Conservation (phyloP, 73 alveolate genomes). For the Halteria grandinella region DNA sequence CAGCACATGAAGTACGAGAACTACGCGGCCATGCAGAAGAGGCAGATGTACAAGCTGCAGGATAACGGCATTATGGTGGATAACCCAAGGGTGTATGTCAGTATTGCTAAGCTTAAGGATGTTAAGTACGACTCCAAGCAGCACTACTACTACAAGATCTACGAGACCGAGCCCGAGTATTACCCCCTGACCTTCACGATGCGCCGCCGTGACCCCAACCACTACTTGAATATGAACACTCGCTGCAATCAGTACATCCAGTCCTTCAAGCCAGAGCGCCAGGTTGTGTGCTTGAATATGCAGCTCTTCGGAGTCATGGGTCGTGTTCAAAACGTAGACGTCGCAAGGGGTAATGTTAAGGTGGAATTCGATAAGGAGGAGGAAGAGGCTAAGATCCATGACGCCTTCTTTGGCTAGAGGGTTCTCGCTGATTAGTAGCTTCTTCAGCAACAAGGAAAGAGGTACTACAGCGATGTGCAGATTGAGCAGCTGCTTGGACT, state of each 20-base stretch:
- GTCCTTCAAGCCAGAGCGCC: background rate
- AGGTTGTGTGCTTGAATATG: constrained; percentile 24
- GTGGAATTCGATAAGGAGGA: constrained; percentile 28
- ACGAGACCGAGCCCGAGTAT: background rate
- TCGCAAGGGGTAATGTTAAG: background rate
- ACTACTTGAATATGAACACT: constrained; percentile 7
- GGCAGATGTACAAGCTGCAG: background rate
- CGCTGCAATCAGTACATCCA: background rate
- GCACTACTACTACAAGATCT: constrained; percentile 5
- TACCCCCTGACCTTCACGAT: constrained; percentile 5
- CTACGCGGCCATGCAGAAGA: constrained; percentile 8
- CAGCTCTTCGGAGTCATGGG: constrained; percentile 48
- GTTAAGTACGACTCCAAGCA: background rate
- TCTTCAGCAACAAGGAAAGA: background rate
- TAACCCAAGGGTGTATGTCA: constrained; percentile 15
- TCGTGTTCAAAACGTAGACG: background rate
- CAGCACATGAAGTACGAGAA: background rate
- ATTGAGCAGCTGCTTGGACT: constrained; percentile 14
- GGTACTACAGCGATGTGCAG: background rate
- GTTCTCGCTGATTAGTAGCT: background rate
- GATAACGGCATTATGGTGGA: constrained; percentile 5
- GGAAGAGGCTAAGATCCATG: constrained; percentile 51
- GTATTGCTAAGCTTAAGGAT: background rate
- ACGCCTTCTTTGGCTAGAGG: constrained; percentile 57
- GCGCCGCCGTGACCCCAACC: constrained; percentile 40